Evolutionary conservation across 345 rosid genomes (phyloP).

Genomic region (Lumnitzera racemosa): DNA sequence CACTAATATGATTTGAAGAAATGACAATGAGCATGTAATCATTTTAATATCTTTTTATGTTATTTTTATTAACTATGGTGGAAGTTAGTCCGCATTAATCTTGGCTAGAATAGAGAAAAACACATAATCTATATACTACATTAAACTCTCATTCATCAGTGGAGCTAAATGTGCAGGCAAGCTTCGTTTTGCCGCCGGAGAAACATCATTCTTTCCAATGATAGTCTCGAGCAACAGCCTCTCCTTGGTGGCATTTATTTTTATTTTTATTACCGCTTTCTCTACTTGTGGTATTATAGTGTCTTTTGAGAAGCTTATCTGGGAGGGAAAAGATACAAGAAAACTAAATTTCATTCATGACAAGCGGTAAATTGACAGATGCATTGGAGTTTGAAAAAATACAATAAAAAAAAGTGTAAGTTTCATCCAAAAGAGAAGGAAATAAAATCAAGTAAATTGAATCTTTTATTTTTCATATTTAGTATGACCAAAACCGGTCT

Average conservation of each 20-base stretch:
- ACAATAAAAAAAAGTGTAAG: too few relatives aligned
- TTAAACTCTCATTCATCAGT: slow-evolving; percentile 15
- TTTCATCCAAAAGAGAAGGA: too few relatives aligned
- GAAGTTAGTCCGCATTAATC: too few relatives aligned
- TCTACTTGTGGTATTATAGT: slow-evolving; percentile 41
- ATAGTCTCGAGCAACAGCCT: slow-evolving; percentile 62
- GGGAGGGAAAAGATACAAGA: slow-evolving; percentile 2
- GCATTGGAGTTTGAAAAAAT: background rate
- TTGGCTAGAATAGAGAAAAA: too few relatives aligned
- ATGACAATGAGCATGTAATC: too few relatives aligned
- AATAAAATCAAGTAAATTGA: too few relatives aligned
- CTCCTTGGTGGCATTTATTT: slow-evolving; percentile 47
- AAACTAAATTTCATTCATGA: background rate
- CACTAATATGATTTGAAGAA: too few relatives aligned
- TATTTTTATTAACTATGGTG: too few relatives aligned
- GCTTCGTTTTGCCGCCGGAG: slow-evolving; percentile 47
- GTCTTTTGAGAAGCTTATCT: slow-evolving; percentile 71
- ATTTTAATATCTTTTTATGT: too few relatives aligned
- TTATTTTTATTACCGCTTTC: slow-evolving; percentile 48
- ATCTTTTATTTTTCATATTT: too few relatives aligned
- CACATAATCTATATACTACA: too few relatives aligned
- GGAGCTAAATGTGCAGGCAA: slow-evolving; percentile 45
- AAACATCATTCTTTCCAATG: slow-evolving; percentile 71
- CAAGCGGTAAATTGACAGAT: background rate
- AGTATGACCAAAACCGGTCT: too few relatives aligned